Conservation (phyloP, 1,139 yeast genomes). For the Chernovozyma sophiae-reginae region DNA sequence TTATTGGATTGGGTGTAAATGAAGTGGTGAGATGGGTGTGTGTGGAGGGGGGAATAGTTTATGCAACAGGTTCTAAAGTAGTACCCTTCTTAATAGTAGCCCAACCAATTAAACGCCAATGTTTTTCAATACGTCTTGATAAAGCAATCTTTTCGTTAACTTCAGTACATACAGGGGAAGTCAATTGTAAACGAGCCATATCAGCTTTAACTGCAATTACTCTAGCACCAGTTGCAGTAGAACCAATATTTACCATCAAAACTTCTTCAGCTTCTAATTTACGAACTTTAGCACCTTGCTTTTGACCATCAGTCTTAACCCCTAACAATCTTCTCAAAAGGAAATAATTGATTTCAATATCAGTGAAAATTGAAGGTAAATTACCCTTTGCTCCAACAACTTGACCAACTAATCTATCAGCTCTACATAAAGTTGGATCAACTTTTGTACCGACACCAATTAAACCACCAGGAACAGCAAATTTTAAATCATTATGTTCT, state of each 20-base stretch:
- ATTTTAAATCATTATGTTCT: slow-evolving; percentile 94
- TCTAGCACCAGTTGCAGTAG: slow-evolving; percentile 99
- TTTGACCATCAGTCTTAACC: slow-evolving; percentile 97
- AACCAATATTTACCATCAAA: slow-evolving; percentile 97
- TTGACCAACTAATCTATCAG: slow-evolving; percentile 98
- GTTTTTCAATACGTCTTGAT: slow-evolving; percentile 98
- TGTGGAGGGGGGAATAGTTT: slow-evolving; percentile 7
- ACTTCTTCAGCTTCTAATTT: slow-evolving; percentile 93
- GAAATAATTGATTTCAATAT: slow-evolving; percentile 96
- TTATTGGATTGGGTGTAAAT: too few relatives aligned
- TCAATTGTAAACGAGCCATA: slow-evolving; percentile 96
- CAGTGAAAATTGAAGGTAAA: slow-evolving; percentile 93
- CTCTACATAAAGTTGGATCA: slow-evolving; percentile 98
- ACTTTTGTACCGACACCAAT: slow-evolving; percentile 99
- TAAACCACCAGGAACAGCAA: slow-evolving; percentile 99
- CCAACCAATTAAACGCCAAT: slow-evolving; percentile 99
- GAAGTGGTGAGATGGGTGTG: too few relatives aligned
- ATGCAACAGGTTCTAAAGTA: slow-evolving; percentile 66
- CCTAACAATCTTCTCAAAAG: slow-evolving; percentile 94
- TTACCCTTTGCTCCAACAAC: slow-evolving; percentile 97
- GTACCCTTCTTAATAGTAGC: slow-evolving; percentile 97
- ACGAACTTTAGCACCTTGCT: slow-evolving; percentile 90
- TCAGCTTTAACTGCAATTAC: slow-evolving; percentile 98
- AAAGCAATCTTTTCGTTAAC: slow-evolving; percentile 96
- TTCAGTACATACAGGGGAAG: slow-evolving; percentile 99